Base-by-base conservation (phyloP, 2,329 filamentous ascomycete species). In the Emericellopsis atlantica region DNA sequence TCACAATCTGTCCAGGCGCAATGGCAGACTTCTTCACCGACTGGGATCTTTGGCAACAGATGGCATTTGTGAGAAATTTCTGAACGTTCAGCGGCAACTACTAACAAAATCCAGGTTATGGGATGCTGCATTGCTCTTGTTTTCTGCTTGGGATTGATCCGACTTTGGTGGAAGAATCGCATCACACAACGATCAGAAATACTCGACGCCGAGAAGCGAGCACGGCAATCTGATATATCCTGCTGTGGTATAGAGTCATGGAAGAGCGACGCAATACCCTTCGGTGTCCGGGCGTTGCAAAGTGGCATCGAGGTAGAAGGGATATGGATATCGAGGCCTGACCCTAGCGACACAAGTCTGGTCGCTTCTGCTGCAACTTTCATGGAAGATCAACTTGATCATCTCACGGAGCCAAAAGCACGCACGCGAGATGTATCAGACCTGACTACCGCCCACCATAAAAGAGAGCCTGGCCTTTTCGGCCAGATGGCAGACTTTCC, bases 31-130 rank as follows among this genome's bases (percentile, higher is more conserved):
- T 87, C 59, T 86, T 84, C 60, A 53, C 67, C 34, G 69, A 64
- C 39, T 94, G 87, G 88, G 66, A 74, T 50, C 65, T 92, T 52
- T 95, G 88, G 88, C 77, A 92, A 69, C 79, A 94, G 66, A 80
- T 95, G 79, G 84, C 80, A 40, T 86, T 94, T 65, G 88, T 94
- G 66, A 69, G 84, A 70, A 36, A 4, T 15, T 11, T 12, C 10
- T 22, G 23, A 21, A 10, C 14, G 24, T 39, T 56, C 39, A 14
- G 8, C 11, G n/a, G 18, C 18, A 21, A 21, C 18, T 26, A 32
- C 14, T 14, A 14, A 24, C 22, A 21, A 23, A 8, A 33, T 11
- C 21, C 26, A 6, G 10, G 18, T 37, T 26, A 21, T 21, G 16
- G 16, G 21, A 8, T 74, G 75, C 49, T 75, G 74, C 44, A 88